These are phyloP conservation scores for Saccharomyces hybrid DNA, from an alignment of 1,139 yeast genomes.

Conservation along the genomic window DNA sequence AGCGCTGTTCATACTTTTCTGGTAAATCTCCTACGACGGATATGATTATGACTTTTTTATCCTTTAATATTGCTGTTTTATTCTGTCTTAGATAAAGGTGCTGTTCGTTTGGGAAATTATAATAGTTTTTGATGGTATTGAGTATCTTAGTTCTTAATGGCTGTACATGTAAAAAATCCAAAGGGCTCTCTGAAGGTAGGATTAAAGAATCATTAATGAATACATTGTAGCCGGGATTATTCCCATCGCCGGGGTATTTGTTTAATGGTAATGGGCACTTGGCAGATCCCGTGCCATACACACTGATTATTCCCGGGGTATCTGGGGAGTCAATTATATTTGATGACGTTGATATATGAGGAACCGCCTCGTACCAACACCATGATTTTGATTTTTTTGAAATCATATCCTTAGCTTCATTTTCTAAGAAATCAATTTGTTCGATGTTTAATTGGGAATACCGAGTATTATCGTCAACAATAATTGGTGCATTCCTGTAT, in stretches of 20 bases:
- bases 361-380: conserved; percentile 28
- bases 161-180: conserved; percentile 22
- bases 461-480: conserved; percentile 16
- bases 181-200: conserved; percentile 26
- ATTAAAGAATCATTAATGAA: conserved; percentile 25
- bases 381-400: conserved; percentile 18
- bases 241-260: conserved; percentile 17
- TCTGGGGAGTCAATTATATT: conserved; percentile 6
- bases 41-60: conserved; percentile 22
- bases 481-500: background rate
- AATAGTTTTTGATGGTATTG: conserved; percentile 26
- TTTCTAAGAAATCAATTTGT: conserved; percentile 23
- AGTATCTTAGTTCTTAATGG: conserved; percentile 26
- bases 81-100: conserved; percentile 26
- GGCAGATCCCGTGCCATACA: conserved; percentile 26
- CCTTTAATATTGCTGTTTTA: conserved; percentile 10
- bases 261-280: conserved; percentile 25
- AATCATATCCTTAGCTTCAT: conserved; percentile 22
- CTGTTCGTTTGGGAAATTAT: conserved; percentile 27
- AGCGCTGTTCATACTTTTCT: conserved; percentile 27
- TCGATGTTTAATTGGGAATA: conserved; percentile 24
- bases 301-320: conserved; percentile 24
- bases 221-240: conserved; percentile 17
- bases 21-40: conserved; percentile 30
- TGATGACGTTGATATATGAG: conserved; percentile 4